Evolutionary conservation across 805 yeast species (phyloP), one percentile per base, ranked within the genome.

Genomic region (Grigorovia yakushimaensis): DNA sequence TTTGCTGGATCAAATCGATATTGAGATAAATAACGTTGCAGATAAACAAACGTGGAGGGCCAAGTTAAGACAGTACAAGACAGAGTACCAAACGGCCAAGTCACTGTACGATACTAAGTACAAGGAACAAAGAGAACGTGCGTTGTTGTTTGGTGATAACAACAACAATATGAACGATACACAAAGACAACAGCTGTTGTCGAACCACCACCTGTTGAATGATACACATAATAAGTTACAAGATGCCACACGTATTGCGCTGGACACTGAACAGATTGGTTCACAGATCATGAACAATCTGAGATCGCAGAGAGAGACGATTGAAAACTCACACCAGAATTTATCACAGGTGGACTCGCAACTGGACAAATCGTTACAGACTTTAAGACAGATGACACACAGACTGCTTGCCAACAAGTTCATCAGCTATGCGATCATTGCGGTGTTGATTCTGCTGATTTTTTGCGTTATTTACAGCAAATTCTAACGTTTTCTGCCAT

Each of bases 251-350:
- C 74, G 97, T 55, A 73, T 88, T 2, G 98, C 98, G 6, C 71
- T 84, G 45, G 98, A 93, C 56, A 88, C 98, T 0, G 98, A 93
- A 66, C 73, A 74, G 30, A 80, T 93, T 45, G 98, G 98, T 1
- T 87, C 96, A 13, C 83, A 84, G 54, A 93, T 93, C 45, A 74
- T 93, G 68, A 81, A 80, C 57, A 96, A 91, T 62, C 71, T 93
- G 54, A 75, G 96, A 51, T 82, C 95, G 22, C 98, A 93, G 69
- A 73, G 98, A 49, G 98, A 93, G 59, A 97, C 94, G 60, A 77
- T 93, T 41, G 71, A 79, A 46, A 88, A 89, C 57, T 79, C 96
- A 20, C 78, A 97, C 64, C 85, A 84, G 57, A 86, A 95, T 0
- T 70, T 93, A 44, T 77, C 77, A 66, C 91, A 88, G 52, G 98